Percentiles rank a stretch among this genome's conserved stretches.
Evolutionary conservation across 495 filamentous ascomycete species (phyloP).

Genomic region (Penicillium diatomitis): DNA sequence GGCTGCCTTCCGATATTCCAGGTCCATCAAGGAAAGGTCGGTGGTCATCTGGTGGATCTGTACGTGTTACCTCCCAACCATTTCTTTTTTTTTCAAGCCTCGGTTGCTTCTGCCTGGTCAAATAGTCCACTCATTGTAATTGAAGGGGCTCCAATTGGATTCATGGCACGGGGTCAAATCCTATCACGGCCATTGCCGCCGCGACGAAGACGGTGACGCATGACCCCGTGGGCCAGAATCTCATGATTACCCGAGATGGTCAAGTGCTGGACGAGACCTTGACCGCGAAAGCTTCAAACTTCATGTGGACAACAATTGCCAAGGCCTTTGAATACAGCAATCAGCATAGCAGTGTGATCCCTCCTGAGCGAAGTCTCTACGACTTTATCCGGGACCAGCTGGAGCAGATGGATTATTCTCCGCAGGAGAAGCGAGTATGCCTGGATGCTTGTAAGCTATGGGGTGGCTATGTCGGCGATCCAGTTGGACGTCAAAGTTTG

Average conservation of each 20-base stretch:
- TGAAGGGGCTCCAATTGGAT: constrained; percentile 88
- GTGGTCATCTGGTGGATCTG: constrained; percentile 39
- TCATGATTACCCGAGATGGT: constrained; percentile 57
- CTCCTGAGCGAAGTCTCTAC: constrained; percentile 55
- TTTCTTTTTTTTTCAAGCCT: neutral
- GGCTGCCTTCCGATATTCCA: constrained; percentile 6
- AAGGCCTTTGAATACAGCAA: constrained; percentile 77
- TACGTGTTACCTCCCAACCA: constrained; percentile 5
- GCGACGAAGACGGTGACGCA: constrained; percentile 53
- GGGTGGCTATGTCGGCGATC: constrained; percentile 82
- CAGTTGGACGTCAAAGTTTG: constrained; percentile 68
- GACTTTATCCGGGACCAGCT: constrained; percentile 69
- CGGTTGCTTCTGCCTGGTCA: neutral
- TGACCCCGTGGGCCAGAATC: constrained; percentile 43
- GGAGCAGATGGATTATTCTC: constrained; percentile 41
- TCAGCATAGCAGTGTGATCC: constrained; percentile 52
- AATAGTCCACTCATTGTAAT: neutral
- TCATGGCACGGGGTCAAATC: constrained; percentile 78
- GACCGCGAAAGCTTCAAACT: constrained; percentile 44
- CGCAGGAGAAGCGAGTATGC: constrained; percentile 42
- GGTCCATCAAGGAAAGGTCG: constrained; percentile 32
- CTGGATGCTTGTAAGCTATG: constrained; percentile 65
- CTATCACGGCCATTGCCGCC: constrained; percentile 69
- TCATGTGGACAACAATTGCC: constrained; percentile 72
- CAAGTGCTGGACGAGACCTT: constrained; percentile 42